Base-by-base conservation (phyloP, 2,329 filamentous ascomycete species). In the Coleophoma eucalyptorum region DNA sequence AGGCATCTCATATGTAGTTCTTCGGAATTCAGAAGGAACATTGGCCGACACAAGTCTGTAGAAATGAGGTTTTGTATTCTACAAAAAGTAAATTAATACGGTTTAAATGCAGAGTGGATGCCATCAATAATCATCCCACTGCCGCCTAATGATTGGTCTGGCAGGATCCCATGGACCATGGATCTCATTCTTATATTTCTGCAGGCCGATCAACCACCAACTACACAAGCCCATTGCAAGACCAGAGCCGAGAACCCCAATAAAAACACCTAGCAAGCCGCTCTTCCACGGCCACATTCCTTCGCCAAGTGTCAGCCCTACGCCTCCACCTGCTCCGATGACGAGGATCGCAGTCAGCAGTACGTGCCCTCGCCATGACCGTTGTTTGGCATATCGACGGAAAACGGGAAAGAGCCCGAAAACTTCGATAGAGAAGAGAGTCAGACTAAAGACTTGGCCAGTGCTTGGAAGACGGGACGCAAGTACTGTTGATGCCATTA, bases 171-270 rank as follows among this genome's bases (percentile, higher is more conserved):
- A 99, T 1, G 94, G 94, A 41, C 94, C 94, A 64, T 92, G 90
- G 59, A 99, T 97, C 71, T 97, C 94, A 67, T 97, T 97, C 76
- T 99, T 99, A 72, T 97, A 99, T 72, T 96, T 93, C 71, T 99
- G 94, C 68, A 99, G 70, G 8, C 91, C 89, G 64, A 99, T 97
- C 56, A 99, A 72, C 92, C 94, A 97, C 93, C 92, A 97, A 66
- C 90, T 96, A 67, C 92, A 97, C 12, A 91, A 87, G 2, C 93
- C 94, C 83, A 97, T 96, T 2, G 84, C 85, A 49, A 96, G 67
- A 4, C 85, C 83, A 0, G 88, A 86, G 19, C 90, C 75, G 10
- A 93, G 63, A n/a, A 84, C 81, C 5, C 90, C 90, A 5, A 96
- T 74, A 1, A 93, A 68, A 57, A 90, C 85, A 12, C 94, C 94